Base-by-base conservation (phyloP, 2,329 filamentous ascomycete species). In the Pestalotiopsis sp. region DNA sequence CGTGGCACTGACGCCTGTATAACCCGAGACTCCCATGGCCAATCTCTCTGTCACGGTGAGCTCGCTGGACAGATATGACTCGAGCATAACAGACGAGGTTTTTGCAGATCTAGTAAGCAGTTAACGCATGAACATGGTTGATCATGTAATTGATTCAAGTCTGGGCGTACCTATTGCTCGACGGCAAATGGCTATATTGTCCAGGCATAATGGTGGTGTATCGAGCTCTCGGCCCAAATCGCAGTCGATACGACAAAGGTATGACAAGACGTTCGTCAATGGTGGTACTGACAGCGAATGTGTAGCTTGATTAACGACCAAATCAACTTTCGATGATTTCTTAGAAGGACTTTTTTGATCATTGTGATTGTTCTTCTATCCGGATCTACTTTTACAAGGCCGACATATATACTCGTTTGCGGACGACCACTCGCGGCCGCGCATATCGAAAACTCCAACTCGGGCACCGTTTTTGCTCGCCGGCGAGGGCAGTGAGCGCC, bases 51-150 rank as follows among this genome's bases (percentile, higher is more conserved):
- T 63, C 39, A 63, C 20, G 7, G 38, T 48, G 13, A 20, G 60
- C 40, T 63, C 7, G 40, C 60, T 63, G 10, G 9, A n/a, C 35
- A 63, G n/a, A 39, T 63, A 63, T 39, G 60, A 63, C 20, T 48
- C 9, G n/a, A 63, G 39, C 60, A 63, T 63, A 13, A 26, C 10
- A 22, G 60, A 52, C 7, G 60, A 39, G 20, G 11, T 20, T 3
- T n/a, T 9, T 5, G 20, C 39, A 52, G 11, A 2, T 22, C 60
- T 63, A 48, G 20, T 11, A 17, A 24, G 3, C 5, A 61, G 4
- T 63, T 48, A 61, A 11, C 17, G 39, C 17, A 39, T 6, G n/a
- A 35, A 61, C 17, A 39, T 3, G n/a, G 58, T 22, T 17, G 38
- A 17, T 22, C 11, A 4, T 10, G 13, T 4, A 35, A 30, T 9